Evolutionary conservation across 2,329 filamentous ascomycete species (phyloP), one percentile per base, ranked within the genome.

Genomic region (Cercospora sesami): DNA sequence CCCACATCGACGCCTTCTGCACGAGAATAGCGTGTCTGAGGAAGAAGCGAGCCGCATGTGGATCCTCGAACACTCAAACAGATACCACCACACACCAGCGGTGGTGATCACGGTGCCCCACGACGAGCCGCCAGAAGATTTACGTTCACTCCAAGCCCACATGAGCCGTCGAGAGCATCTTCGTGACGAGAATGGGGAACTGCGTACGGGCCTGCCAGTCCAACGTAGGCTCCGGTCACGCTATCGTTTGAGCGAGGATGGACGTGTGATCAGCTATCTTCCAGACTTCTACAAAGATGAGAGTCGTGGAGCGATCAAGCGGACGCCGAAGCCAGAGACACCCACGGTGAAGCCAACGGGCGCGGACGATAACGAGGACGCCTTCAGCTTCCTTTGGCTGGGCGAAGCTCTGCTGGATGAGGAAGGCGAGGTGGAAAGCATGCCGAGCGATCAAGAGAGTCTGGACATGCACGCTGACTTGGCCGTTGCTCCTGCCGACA

Each of bases 211-310:
- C 3, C 10, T 64, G 18, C 48, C 48, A 36, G 33, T 64, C 12
- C 62, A 64, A 16, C 62, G 62, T 3, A 57, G 18, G 1, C 51
- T 64, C 2, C 1, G 12, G 6, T 21, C 51, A 4, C 31, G 21
- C 1, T 33, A 10, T 16, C 28, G 16, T n/a, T 21, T 7, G 23
- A 31, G n/a, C 21, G 26, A n/a, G 8, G 28, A 51, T 23, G 42
- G 18, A 16, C 21, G 60, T 21, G 26, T 63, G 36, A 21, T 31
- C 16, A n/a, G 7, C 6, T 1, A 5, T 6, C 26, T 23, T 12
- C 23, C 60, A 9, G 62, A 64, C 36, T 42, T 28, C 9, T 64
- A 55, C 10, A 30, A 16, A 8, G 62, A 64, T 7, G 62, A 64
- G 31, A 45, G 12, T n/a, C n/a, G 16, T 7, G 26, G 26, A 23